Percentiles rank a stretch among this genome's conserved stretches.
phyloP scores from a whole-genome alignment of 768 basidiomycete species.

The Rhodosporidiobolus odoratus region DNA sequence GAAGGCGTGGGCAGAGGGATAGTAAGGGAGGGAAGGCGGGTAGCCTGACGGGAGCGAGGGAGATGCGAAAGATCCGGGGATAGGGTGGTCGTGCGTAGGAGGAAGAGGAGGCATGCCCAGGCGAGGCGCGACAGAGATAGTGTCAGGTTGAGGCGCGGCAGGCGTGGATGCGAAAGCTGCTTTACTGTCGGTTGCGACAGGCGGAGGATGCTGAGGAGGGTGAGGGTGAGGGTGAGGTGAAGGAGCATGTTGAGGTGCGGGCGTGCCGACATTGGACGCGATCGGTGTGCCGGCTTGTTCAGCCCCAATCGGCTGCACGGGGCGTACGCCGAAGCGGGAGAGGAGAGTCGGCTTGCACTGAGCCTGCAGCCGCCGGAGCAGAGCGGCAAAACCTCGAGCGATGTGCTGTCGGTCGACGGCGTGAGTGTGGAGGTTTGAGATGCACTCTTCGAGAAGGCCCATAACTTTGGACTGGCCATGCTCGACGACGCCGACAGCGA shows the following conservation, averaged over 20 bases:
- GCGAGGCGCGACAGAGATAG: not conserved
- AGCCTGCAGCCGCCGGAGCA: conserved; percentile 27
- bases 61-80: not conserved
- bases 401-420: conserved; percentile 32
- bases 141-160: not conserved
- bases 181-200: not conserved
- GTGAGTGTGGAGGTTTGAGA: conserved; percentile 21
- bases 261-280: not conserved
- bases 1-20: not conserved
- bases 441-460: conserved; percentile 25
- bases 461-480: conserved; percentile 31
- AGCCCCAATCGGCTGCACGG: not conserved
- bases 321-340: conserved; percentile 27
- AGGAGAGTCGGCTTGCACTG: conserved; percentile 36
- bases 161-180: not conserved
- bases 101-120: not conserved
- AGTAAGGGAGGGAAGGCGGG: not conserved
- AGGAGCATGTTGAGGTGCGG: not conserved
- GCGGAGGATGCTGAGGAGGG: not conserved
- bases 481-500: conserved; percentile 37
- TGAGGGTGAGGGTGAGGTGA: not conserved
- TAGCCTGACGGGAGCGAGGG: not conserved
- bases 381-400: conserved; percentile 25
- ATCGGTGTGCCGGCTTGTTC: not conserved
- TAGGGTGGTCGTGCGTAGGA: not conserved